These are phyloP conservation scores for Bretziella fagacearum DNA, from an alignment of 2,329 filamentous ascomycete genomes.

Conservation along the genomic window DNA sequence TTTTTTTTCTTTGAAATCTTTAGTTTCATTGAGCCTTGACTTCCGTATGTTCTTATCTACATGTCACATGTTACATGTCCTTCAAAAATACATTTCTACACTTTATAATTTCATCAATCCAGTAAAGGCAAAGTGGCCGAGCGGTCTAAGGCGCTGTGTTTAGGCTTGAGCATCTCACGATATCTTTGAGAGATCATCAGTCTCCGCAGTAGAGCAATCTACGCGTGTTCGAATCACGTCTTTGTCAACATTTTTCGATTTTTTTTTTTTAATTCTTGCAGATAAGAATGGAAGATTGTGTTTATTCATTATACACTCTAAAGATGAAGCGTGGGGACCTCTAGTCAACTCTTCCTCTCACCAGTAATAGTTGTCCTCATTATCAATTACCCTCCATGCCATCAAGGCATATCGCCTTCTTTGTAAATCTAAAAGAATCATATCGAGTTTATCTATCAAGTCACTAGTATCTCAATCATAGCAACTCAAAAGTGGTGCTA, in stretches of 20 bases:
- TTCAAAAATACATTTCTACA: no score
- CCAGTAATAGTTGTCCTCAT: no score
- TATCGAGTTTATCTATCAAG: no score
- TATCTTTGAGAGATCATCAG: neutral
- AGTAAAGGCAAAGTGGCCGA: neutral
- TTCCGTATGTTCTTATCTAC: neutral
- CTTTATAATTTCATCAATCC: neutral
- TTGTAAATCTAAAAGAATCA: no score
- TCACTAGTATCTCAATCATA: no score
- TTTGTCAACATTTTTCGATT: conserved; percentile 4
- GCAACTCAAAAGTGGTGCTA: no score
- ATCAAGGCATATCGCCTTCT: no score
- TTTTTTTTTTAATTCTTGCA: neutral
- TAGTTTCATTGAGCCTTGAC: neutral
- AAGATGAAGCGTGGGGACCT: no score
- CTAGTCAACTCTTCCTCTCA: no score
- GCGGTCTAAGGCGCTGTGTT: neutral
- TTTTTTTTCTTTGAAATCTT: neutral
- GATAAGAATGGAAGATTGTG: neutral
- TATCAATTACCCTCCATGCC: no score
- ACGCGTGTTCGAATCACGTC: conserved; percentile 11
- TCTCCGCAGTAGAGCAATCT: conserved; percentile 11
- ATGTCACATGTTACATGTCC: no score
- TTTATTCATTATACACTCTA: no score
- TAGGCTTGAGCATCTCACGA: neutral